phyloP scores from a whole-genome alignment of 768 basidiomycete species.

The Trametes gibbosa region DNA sequence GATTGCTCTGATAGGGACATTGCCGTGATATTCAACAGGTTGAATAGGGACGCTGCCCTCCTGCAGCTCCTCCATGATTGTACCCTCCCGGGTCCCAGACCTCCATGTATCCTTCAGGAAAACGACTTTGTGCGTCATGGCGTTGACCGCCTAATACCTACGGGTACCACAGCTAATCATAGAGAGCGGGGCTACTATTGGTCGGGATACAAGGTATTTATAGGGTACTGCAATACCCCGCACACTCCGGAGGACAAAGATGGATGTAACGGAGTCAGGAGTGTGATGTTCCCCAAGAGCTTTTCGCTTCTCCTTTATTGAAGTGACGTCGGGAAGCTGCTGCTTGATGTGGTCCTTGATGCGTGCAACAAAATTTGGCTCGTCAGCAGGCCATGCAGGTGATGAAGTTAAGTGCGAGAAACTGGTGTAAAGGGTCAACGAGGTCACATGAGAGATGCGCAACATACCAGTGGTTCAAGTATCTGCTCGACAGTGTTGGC shows the following conservation, averaged over 20 bases:
- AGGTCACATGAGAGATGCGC: no score
- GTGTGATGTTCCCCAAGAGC: not conserved
- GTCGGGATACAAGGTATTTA: constrained; percentile 1
- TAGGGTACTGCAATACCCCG: no score
- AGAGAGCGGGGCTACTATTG: not conserved
- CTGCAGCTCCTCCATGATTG: not conserved
- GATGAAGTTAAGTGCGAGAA: constrained; percentile 15
- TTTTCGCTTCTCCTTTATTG: not conserved
- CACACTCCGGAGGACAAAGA: not conserved
- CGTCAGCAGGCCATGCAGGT: not conserved
- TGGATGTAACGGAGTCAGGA: not conserved
- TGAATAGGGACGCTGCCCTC: not conserved
- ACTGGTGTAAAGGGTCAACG: no score
- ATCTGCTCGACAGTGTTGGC: no score
- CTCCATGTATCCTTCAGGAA: constrained; percentile 18
- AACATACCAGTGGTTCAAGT: not conserved
- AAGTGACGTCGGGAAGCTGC: not conserved
- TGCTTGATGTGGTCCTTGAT: not conserved
- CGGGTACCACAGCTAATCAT: constrained; percentile 1
- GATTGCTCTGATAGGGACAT: not conserved
- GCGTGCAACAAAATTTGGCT: not conserved
- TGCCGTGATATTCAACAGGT: not conserved
- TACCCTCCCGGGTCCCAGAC: not conserved
- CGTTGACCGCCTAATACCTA: constrained; percentile 10
- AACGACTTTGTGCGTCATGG: not conserved